Percentiles rank a stretch among this genome's conserved stretches.
phyloP scores from a whole-genome alignment of 2,329 filamentous ascomycete genomes.

The Alternaria angustiovoidea region DNA sequence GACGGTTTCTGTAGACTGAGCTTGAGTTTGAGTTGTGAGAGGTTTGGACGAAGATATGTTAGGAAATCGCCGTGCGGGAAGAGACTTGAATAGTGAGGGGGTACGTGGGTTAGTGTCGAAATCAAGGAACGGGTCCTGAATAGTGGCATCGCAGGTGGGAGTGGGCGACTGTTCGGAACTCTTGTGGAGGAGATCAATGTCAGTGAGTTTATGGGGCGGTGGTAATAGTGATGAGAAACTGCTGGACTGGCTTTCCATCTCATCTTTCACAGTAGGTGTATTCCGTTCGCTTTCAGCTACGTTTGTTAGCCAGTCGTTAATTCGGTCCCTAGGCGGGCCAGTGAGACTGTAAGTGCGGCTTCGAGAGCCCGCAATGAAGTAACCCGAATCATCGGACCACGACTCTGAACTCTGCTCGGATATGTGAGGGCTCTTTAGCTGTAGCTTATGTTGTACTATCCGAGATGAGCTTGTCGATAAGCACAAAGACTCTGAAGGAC shows the following conservation, averaged over 20 bases:
- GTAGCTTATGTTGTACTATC: background rate
- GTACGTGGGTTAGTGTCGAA: background rate
- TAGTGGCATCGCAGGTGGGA: background rate
- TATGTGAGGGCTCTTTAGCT: background rate
- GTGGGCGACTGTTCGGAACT: background rate
- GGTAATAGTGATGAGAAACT: background rate
- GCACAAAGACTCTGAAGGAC: slow-evolving; percentile 7
- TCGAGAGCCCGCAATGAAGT: slow-evolving; percentile 20
- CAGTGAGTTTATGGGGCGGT: background rate
- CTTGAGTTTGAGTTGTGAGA: background rate
- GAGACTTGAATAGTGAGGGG: background rate
- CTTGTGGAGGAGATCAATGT: background rate
- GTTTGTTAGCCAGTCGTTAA: slow-evolving; percentile 29
- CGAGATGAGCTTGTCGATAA: background rate
- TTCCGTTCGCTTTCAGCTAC: slow-evolving; percentile 8
- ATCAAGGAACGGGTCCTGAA: background rate
- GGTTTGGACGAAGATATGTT: background rate
- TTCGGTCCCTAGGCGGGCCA: slow-evolving; percentile 13
- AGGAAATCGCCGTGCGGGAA: background rate
- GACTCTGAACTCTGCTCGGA: slow-evolving; percentile 27
- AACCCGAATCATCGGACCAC: slow-evolving; percentile 42
- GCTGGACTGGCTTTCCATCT: background rate
- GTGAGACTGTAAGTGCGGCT: background rate
- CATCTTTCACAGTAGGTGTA: background rate
- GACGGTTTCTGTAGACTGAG: background rate